Base-by-base conservation (phyloP, 495 filamentous ascomycete genomes). In the Penicillium nucicola region DNA sequence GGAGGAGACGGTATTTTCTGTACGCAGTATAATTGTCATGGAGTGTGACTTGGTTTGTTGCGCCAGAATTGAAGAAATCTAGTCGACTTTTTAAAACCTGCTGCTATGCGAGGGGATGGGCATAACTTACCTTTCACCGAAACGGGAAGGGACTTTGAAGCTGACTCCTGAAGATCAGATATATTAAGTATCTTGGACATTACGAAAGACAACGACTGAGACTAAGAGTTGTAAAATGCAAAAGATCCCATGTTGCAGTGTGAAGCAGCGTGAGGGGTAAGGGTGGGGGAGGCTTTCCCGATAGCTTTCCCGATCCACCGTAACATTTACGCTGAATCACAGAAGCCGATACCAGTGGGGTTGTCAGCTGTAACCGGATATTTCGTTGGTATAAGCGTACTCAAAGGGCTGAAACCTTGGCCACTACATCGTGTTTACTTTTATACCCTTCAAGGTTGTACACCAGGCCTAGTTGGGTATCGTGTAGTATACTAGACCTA, bases 31-130 rank as follows among this genome's bases (percentile, higher is more conserved):
- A 55, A 50, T 80, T 80, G 19, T 78, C 77, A 20, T 45, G 55
- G 15, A 78, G 50, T 2, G 75, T 78, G 42, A 68, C 48, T 58
- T 77, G 72, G 23, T 71, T 60, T 14, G 70, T 75, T 17, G 74
- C 71, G 22, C 74, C 74, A 23, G 66, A 71, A 42, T 77, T 76
- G 69, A 58, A 77, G 57, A 76, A 77, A 17, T 76, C 74, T 77
- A 36, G 5, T 33, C 23, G 6, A 30, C 10, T 13, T 22, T 48
- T 30, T 34, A 39, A 10, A 17, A 13, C 28, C 14, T 19, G 12
- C 6, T 13, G 0, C 11, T 9, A n/a, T 33, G 30, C 7, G 13
- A 44, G 35, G 14, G 15, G 6, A 2, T 15, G 2, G 31, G 25
- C 4, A 22, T 59, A 62, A 52, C 59, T 62, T 45, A 62, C 56